phyloP scores from a whole-genome alignment of 2,329 filamentous ascomycete species.

The Aspergillus versicolor region DNA sequence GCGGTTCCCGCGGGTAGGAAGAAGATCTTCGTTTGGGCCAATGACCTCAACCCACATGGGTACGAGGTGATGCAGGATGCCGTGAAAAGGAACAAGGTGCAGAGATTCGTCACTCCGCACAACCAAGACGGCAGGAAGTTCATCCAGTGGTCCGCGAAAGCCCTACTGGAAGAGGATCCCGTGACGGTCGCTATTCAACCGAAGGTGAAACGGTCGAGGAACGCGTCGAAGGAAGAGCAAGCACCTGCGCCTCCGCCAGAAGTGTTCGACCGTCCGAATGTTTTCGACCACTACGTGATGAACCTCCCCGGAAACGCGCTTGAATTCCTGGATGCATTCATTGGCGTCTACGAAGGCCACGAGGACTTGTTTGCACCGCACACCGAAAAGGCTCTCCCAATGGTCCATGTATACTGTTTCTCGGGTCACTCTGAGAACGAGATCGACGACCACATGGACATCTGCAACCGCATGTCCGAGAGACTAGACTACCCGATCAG shows the following conservation, averaged over 20 bases:
- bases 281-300: constrained; percentile 95
- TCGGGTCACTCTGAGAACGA: constrained; percentile 77
- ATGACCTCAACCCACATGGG: constrained; percentile 93
- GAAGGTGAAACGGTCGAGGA: constrained; percentile 37
- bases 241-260: constrained; percentile 25
- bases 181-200: constrained; percentile 54
- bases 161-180: constrained; percentile 48
- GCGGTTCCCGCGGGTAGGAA: constrained; percentile 88
- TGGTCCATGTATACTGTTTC: constrained; percentile 95
- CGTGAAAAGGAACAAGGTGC: constrained; percentile 75
- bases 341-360: constrained; percentile 74
- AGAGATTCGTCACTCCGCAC: constrained; percentile 71
- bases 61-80: constrained; percentile 70
- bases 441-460: constrained; percentile 56
- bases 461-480: constrained; percentile 65
- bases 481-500: constrained; percentile 61
- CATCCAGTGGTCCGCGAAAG: constrained; percentile 68
- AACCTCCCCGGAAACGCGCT: constrained; percentile 91
- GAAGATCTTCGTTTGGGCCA: constrained; percentile 90
- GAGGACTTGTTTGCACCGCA: constrained; percentile 65
- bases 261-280: constrained; percentile 54
- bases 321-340: constrained; percentile 75
- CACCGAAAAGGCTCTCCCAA: constrained; percentile 64
- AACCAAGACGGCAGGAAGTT: constrained; percentile 81
- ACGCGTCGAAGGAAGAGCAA: constrained; percentile 29